Conservation (phyloP, 495 filamentous ascomycete species). For the Neurospora sp. region DNA sequence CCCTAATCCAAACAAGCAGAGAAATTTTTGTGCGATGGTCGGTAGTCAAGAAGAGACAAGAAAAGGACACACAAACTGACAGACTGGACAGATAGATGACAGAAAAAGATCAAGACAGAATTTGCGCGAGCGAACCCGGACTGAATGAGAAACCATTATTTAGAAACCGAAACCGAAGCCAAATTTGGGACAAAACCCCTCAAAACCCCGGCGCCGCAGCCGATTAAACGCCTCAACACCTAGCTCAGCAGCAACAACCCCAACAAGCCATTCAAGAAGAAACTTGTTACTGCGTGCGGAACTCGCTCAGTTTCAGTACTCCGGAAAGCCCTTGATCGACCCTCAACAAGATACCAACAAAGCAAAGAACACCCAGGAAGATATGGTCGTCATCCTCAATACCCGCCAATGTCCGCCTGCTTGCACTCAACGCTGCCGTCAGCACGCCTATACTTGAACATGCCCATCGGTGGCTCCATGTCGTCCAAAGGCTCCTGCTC, state of each 20-base stretch:
- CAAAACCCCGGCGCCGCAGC: neutral
- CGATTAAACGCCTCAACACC: neutral
- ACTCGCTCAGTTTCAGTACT: neutral
- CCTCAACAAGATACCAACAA: neutral
- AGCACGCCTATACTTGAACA: slow-evolving; percentile 13
- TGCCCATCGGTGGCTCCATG: neutral
- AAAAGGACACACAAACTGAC: neutral
- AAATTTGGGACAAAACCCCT: neutral
- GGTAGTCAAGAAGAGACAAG: neutral
- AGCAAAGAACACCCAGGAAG: neutral
- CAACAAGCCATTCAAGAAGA: neutral
- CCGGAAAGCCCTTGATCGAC: neutral
- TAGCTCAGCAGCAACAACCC: neutral
- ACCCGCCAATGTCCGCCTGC: neutral
- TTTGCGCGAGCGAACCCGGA: neutral
- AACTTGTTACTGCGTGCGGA: neutral
- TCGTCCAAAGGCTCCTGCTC: slow-evolving; percentile 14
- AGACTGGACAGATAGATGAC: neutral
- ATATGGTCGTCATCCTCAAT: neutral
- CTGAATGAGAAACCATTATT: neutral
- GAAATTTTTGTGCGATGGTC: neutral
- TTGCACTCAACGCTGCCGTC: slow-evolving; percentile 5
- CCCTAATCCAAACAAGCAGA: neutral
- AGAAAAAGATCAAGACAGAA: neutral
- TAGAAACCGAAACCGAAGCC: neutral